These are phyloP conservation scores for Gloeostereum incarnatum DNA, from an alignment of 768 basidiomycete genomes.

Conservation along the genomic window DNA sequence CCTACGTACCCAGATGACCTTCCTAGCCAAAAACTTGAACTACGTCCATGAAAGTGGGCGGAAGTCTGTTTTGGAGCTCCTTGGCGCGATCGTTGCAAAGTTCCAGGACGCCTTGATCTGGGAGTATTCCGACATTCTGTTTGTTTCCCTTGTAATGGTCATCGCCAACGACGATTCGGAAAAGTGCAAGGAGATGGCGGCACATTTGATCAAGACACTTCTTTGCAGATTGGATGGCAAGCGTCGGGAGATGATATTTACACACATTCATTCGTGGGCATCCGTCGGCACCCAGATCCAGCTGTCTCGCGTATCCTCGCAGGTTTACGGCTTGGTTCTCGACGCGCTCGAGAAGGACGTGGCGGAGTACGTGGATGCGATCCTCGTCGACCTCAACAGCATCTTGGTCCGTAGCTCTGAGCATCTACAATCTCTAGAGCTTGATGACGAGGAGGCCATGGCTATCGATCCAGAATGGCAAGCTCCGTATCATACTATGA, in stretches of 20 bases:
- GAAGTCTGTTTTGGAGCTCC: conserved; percentile 87
- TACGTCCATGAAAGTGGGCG: conserved; percentile 89
- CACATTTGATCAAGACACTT: conserved; percentile 71
- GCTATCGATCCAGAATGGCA: conserved; percentile 70
- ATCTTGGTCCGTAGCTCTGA: conserved; percentile 35
- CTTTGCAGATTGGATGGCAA: conserved; percentile 59
- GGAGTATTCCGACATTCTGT: conserved; percentile 84
- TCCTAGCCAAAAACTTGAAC: conserved; percentile 86
- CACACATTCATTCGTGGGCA: conserved; percentile 77
- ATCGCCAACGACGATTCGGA: conserved; percentile 90
- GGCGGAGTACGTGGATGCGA: conserved; percentile 30
- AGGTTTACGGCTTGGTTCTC: conserved; percentile 76
- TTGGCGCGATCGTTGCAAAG: conserved; percentile 78
- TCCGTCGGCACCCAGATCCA: conserved; percentile 47
- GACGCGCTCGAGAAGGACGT: conserved; percentile 51
- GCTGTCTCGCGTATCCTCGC: conserved; percentile 65
- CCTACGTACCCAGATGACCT: conserved; percentile 79
- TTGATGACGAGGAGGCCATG: conserved; percentile 35
- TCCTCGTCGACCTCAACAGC: conserved; percentile 48
- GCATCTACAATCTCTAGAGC: conserved; percentile 27
- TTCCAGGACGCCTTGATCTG: conserved; percentile 66
- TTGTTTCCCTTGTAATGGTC: conserved; percentile 86
- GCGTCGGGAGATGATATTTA: conserved; percentile 44
- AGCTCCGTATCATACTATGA: conserved; percentile 71
- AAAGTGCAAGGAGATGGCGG: conserved; percentile 84